Base-by-base conservation (phyloP, 768 basidiomycete genomes). In the Leucosporidium scottii region DNA sequence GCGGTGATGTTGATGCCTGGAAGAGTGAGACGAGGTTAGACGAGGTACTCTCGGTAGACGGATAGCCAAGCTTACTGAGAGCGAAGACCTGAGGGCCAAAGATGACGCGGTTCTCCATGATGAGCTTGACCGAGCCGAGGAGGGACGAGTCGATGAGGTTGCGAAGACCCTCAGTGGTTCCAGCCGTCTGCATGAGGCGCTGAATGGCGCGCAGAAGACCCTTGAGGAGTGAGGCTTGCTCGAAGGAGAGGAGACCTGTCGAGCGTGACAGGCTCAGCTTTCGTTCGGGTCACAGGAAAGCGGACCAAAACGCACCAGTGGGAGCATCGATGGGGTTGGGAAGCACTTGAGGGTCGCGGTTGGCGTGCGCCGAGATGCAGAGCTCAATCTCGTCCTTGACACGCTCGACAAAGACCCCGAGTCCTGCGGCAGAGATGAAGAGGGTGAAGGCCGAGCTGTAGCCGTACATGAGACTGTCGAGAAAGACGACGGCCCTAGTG, bases 171-270 rank as follows among this genome's bases (percentile, higher is more conserved):
- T 99, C 96, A 6, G 92, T 87, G 5, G 90, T 89, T 13, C 94
- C 94, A 0, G 91, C 88, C 0, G 89, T 88, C 75, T 93, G 90
- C 93, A 99, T 96, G 86, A 98, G 91, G 34, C 96, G 86, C 74
- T 96, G 92, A 80, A 94, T 86, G 1, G 93, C 92, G 34, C 96
- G 87, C 39, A 99, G 78, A 15, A 91, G 85, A 70, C 92, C 87
- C 78, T 94, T 96, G 73, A 98, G 80, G n/a, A 91, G 85, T 49
- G 87, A 86, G 30, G 86, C 86, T 6, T 87, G 85, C 57, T 85
- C 81, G 63, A 90, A 85, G 0, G 90, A 84, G 57, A 96, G 81
- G 70, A 86, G 85, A 51, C 86, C 90, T 88, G 61, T 23, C 34
- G 39, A 59, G 23, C 17, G 64, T 36, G 47, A 30, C 34, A 10